phyloP scores from a whole-genome alignment of 2,329 filamentous ascomycete species.

The Epichloe gansuensis region DNA sequence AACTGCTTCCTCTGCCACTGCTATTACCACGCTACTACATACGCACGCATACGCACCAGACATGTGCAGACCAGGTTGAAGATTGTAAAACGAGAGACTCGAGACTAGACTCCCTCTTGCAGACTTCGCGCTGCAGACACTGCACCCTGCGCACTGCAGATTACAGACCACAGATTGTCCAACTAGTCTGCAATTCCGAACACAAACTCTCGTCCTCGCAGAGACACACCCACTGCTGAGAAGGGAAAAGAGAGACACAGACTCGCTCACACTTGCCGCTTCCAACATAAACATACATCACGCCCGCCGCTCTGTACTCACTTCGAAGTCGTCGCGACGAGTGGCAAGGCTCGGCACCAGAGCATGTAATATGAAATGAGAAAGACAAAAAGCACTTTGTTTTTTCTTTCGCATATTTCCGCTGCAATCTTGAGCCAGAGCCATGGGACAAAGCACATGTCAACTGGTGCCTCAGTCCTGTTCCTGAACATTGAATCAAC shows the following conservation, averaged over 20 bases:
- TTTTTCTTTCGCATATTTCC: slow-evolving; percentile 1
- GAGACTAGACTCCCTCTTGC: neutral
- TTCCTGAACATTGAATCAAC: slow-evolving; percentile 1
- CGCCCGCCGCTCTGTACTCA: neutral
- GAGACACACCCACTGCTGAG: neutral
- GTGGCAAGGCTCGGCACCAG: slow-evolving; percentile 1
- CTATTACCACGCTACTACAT: neutral
- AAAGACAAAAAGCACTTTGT: slow-evolving; percentile 3
- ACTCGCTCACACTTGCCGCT: neutral
- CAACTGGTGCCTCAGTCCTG: slow-evolving; percentile 1
- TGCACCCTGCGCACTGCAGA: neutral
- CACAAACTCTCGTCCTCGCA: slow-evolving; percentile 2
- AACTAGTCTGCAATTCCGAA: slow-evolving; percentile 1
- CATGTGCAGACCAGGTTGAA: neutral
- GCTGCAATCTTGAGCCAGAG: slow-evolving; percentile 4
- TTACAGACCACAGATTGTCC: neutral
- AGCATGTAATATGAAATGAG: slow-evolving; percentile 5
- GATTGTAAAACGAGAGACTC: neutral
- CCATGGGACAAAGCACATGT: slow-evolving; percentile 6
- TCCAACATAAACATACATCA: neutral
- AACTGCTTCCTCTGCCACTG: neutral
- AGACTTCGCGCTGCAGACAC: neutral
- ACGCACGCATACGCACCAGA: neutral
- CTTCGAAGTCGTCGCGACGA: slow-evolving; percentile 1
- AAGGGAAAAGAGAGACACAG: slow-evolving; percentile 1